Base-by-base conservation (phyloP, 306 rosid species). In the Quercus dentata region DNA sequence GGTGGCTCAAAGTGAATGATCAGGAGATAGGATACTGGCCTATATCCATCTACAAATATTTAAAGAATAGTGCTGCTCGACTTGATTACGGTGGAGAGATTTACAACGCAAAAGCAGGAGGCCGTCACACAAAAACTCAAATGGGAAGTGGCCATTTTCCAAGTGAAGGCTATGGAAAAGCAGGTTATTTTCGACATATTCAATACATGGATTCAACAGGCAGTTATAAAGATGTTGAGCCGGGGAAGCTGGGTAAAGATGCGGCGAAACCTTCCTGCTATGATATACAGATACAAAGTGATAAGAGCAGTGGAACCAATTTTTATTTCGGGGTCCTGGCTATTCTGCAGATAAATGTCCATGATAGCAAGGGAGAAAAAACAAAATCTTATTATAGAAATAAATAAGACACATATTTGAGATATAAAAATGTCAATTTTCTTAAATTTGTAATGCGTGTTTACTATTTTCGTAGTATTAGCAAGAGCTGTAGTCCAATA, bases 131-230 rank as follows among this genome's bases (percentile, higher is more conserved):
- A 1, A 5, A 27, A 1, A 83, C 86, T 35, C 74, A 83, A 4
- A 83, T 83, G 86, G 86, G 86, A 33, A 83, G 86, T n/a, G 69
- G 83, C 19, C 83, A 73, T 49, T 83, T 83, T 52, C 69, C 86
- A 0, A 6, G 4, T 15, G 80, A 78, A 51, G 77, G 76, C 3
- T 58, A 17, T 25, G 57, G 71, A 20, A 83, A 6, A 74, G 83
- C 83, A 20, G 23, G 77, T 28, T 74, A 17, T 79, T 19, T 83
- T 14, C 8, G 74, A 55, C 69, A 83, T 55, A 6, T 78, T 25
- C 62, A 78, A 23, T 83, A 46, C 68, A 1, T 31, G 17, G 69
- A 71, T 14, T 7, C 0, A 7, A 17, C 18, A 20, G 72, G 31
- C 15, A 6, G 1, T 0, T 62, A 38, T 46, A 69, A 6, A 46